These are phyloP conservation scores for Colletotrichum godetiae DNA, from an alignment of 2,329 filamentous ascomycete genomes.

Conservation along the genomic window DNA sequence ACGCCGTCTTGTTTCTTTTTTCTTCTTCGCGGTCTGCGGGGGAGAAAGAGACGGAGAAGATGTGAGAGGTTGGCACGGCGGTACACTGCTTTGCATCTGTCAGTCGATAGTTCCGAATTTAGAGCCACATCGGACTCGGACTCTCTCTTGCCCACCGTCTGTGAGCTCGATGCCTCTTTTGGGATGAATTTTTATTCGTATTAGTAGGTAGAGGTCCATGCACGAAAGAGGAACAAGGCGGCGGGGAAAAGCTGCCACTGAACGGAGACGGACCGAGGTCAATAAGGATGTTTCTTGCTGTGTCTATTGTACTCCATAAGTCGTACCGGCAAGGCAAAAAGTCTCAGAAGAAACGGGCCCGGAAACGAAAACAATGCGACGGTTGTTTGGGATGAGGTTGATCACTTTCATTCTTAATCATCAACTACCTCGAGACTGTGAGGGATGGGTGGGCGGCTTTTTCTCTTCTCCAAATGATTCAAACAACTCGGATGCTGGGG, in stretches of 20 bases:
- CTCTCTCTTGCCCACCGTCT: background rate
- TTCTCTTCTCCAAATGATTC: background rate
- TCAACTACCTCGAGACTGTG: background rate
- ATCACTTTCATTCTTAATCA: background rate
- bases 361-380: constrained; percentile 24
- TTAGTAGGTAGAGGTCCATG: background rate
- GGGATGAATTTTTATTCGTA: background rate
- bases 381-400: background rate
- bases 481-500: constrained; percentile 4
- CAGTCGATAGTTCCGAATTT: constrained; percentile 3
- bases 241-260: background rate
- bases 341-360: constrained; percentile 25
- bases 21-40: background rate
- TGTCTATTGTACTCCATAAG: background rate
- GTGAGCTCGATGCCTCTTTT: background rate
- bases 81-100: constrained; percentile 7
- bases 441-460: background rate
- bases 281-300: background rate
- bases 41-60: background rate
- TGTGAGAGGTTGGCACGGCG: background rate
- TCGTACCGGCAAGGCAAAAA: background rate
- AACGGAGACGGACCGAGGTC: constrained; percentile 12
- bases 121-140: background rate
- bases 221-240: background rate
- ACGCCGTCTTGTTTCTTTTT: background rate